These are phyloP conservation scores for Arthroderma sp. DNA, from an alignment of 2,329 filamentous ascomycete genomes.

Conservation along the genomic window DNA sequence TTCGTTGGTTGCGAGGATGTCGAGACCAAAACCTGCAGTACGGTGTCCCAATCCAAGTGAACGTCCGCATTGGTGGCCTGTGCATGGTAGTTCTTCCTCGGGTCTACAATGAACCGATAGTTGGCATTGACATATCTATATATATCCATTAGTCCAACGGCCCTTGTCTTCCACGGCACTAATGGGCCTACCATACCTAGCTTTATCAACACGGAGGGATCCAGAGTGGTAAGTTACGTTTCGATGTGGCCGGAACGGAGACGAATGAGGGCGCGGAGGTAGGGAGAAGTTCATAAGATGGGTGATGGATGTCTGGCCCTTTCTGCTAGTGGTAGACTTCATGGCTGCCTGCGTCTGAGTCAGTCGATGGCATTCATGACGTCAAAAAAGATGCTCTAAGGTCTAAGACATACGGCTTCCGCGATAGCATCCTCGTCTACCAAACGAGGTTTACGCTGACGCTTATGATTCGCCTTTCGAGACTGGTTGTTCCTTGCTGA, in stretches of 20 bases:
- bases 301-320: constrained; percentile 93
- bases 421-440: constrained; percentile 80
- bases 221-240: constrained; percentile 76
- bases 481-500: constrained; percentile 58
- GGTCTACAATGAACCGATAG: constrained; percentile 90
- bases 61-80: constrained; percentile 80
- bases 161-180: neutral
- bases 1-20: constrained; percentile 75
- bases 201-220: constrained; percentile 82
- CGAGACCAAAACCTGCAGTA: constrained; percentile 84
- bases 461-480: constrained; percentile 70
- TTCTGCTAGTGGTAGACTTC: constrained; percentile 55
- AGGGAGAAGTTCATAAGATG: constrained; percentile 87
- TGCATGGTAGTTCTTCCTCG: constrained; percentile 62
- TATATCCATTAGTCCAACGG: neutral
- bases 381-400: neutral
- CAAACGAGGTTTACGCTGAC: constrained; percentile 59
- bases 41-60: constrained; percentile 78
- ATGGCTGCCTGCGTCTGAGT: constrained; percentile 42
- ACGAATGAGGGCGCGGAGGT: constrained; percentile 55
- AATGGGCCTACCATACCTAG: constrained; percentile 45
- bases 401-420: constrained; percentile 59
- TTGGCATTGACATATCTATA: constrained; percentile 80
- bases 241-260: constrained; percentile 46
- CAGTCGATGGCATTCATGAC: neutral